phyloP scores from a whole-genome alignment of 371 early-diverging fungal genomes.

The Chytridium lagenaria region DNA sequence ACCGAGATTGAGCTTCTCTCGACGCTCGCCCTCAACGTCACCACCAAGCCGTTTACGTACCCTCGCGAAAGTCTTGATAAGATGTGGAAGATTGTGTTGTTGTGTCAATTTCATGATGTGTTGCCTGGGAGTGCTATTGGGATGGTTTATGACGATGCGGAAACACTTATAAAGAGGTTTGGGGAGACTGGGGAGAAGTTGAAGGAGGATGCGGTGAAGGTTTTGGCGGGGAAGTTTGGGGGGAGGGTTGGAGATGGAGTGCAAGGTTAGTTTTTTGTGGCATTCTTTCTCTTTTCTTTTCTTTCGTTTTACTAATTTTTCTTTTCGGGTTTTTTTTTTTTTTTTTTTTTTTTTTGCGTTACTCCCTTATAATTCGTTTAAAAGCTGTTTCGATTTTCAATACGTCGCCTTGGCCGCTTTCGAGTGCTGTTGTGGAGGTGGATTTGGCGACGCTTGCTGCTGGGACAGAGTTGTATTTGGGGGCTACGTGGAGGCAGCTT shows the following conservation, averaged over 20 bases:
- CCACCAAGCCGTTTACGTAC: conserved; percentile 13
- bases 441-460: conserved; percentile 43
- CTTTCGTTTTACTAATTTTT: too few relatives aligned
- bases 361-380: too few relatives aligned
- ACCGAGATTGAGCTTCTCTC: conserved; percentile 83
- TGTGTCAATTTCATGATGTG: conserved; percentile 91
- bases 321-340: too few relatives aligned
- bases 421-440: conserved; percentile 68
- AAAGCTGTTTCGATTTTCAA: conserved; percentile 73
- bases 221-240: conserved; percentile 4
- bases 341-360: too few relatives aligned
- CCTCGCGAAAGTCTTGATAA: conserved; percentile 68
- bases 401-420: conserved; percentile 79
- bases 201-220: conserved; percentile 47
- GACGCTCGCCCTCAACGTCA: conserved; percentile 40
- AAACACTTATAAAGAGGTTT: conserved; percentile 59
- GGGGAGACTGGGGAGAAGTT: conserved; percentile 49
- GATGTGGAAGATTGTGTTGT: conserved; percentile 89
- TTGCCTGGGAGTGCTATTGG: conserved; percentile 93
- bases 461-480: conserved; percentile 12
- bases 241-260: conserved; percentile 6
- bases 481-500: conserved; percentile 25
- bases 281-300: too few relatives aligned
- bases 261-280: too few relatives aligned
- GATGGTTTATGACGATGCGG: conserved; percentile 86